Evolutionary conservation across 805 yeast genomes (phyloP), one percentile per base, ranked within the genome.

Genomic region (Pichia nakasei): DNA sequence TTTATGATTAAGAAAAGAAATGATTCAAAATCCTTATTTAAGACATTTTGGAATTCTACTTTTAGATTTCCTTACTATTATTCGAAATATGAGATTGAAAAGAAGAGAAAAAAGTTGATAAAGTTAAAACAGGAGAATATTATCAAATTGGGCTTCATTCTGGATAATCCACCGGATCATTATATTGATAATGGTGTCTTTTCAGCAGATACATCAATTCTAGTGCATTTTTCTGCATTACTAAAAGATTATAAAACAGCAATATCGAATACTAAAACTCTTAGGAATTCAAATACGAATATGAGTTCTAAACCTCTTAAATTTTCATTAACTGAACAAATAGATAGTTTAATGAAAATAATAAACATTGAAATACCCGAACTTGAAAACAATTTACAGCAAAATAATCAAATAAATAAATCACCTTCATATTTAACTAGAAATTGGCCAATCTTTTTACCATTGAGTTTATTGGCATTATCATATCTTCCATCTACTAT

Each of bases 401-500:
- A 20, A 7, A 6, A 31, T 13, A 32, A 39, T n/a, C 15, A 24
- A 3, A n/a, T 18, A 4, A 33, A 41, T 26, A 17, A 38, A 15
- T 42, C 27, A 18, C 52, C 53, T n/a, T 43, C 45, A n/a, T 45
- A 41, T 21, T 36, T 45, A 3, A 38, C 39, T 3, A 49, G 49
- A 31, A 34, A 37, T 18, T 50, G 51, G 51, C 42, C 43, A 19
- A 13, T 48, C 2, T 19, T 42, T 9, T 4, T 45, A 15, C 48
- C 48, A 1, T 47, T 27, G 22, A 20, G 13, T 5, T 18, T 12
- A 13, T 40, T 35, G 21, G 45, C 35, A 8, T 73, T 0, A 47
- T 75, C 1, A 46, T 72, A 0, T 18, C 73, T 1, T 46, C 66
- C 1, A 37, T 69, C 0, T 41, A 70, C 3, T 76, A 74, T 55